Percentiles rank a stretch among this genome's conserved stretches.
These are phyloP conservation scores for Setomelanomma holmii DNA, from an alignment of 2,329 filamentous ascomycete species.

Conservation along the genomic window DNA sequence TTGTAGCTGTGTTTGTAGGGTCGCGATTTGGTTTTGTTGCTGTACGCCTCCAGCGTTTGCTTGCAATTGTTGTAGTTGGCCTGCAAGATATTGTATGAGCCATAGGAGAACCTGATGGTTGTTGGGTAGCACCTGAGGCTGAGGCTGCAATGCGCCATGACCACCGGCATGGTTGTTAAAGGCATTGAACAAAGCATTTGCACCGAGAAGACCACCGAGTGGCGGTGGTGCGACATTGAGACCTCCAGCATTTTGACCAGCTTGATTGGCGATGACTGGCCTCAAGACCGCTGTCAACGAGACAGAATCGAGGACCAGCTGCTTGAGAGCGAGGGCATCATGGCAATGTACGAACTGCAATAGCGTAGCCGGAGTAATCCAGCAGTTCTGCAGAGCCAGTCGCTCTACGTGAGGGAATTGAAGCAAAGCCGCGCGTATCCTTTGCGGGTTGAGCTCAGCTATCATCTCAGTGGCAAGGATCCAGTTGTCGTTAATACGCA, in stretches of 20 bases:
- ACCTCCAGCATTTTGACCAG: neutral
- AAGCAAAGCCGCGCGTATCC: conserved; percentile 49
- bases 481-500: conserved; percentile 6
- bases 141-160: conserved; percentile 1
- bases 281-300: conserved; percentile 60
- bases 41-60: conserved; percentile 18
- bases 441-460: conserved; percentile 14
- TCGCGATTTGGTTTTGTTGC: conserved; percentile 19
- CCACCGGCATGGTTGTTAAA: conserved; percentile 19
- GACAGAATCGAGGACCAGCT: conserved; percentile 68
- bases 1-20: conserved; percentile 17
- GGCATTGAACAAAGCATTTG: conserved; percentile 4
- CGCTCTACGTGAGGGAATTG: conserved; percentile 64
- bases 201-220: neutral
- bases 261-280: conserved; percentile 11
- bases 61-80: conserved; percentile 32
- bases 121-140: conserved; percentile 13
- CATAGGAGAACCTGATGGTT: conserved; percentile 21
- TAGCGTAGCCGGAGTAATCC: conserved; percentile 67
- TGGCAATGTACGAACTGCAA: conserved; percentile 60
- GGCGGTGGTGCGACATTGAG: neutral
- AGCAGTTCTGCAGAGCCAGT: conserved; percentile 72
- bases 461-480: conserved; percentile 10
- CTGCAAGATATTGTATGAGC: conserved; percentile 24
- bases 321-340: conserved; percentile 57